Conservation (phyloP, 768 basidiomycete species). For the Gautieria morchelliformis region DNA sequence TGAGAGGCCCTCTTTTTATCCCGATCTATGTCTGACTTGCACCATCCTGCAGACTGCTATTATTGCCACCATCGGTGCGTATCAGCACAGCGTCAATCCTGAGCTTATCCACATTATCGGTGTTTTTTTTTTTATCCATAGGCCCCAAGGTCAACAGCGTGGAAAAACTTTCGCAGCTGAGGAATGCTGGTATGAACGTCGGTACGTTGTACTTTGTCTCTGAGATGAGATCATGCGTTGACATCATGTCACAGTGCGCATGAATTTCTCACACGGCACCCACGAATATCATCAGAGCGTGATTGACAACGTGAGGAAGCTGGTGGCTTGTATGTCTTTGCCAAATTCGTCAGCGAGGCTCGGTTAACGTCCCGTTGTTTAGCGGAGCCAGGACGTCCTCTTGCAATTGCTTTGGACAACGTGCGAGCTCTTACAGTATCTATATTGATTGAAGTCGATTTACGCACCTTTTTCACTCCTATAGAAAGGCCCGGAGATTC, state of each 20-base stretch:
- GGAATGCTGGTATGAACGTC: slow-evolving; percentile 92
- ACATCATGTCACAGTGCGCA: slow-evolving; percentile 60
- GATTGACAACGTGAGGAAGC: slow-evolving; percentile 91
- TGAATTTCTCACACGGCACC: slow-evolving; percentile 99
- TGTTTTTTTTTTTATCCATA: slow-evolving; percentile 22
- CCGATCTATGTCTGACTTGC: slow-evolving; percentile 1
- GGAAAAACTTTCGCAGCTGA: slow-evolving; percentile 77
- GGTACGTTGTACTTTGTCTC: slow-evolving; percentile 43
- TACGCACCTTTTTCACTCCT: background rate
- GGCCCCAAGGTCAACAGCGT: slow-evolving; percentile 92
- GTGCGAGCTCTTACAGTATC: slow-evolving; percentile 34
- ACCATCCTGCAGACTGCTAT: slow-evolving; percentile 72
- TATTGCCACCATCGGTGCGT: slow-evolving; percentile 91
- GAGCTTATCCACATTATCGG: slow-evolving; percentile 6
- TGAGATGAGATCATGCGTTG: background rate
- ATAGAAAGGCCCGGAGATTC: slow-evolving; percentile 99
- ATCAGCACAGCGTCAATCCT: background rate
- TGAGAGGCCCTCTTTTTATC: slow-evolving; percentile 25
- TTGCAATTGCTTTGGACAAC: slow-evolving; percentile 97
- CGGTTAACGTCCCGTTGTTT: slow-evolving; percentile 10
- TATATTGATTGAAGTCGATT: background rate
- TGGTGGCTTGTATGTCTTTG: slow-evolving; percentile 54
- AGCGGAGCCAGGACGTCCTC: slow-evolving; percentile 80
- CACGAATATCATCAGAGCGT: slow-evolving; percentile 99
- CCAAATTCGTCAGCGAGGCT: background rate